These are phyloP conservation scores for Verticillium longisporum DNA, from an alignment of 2,329 filamentous ascomycete genomes.

Conservation along the genomic window DNA sequence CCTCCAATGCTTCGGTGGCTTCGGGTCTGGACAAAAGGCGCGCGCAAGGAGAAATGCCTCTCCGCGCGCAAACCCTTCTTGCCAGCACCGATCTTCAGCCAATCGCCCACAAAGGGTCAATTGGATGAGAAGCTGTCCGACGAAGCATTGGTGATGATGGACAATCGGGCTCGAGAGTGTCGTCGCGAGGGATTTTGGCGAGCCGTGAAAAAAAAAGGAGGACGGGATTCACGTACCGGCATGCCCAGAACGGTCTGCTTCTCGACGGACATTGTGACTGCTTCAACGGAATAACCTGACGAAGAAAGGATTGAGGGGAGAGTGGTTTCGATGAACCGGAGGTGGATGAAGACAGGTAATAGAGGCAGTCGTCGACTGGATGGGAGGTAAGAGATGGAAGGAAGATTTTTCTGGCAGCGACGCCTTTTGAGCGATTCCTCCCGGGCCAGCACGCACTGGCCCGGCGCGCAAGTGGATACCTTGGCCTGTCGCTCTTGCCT, in stretches of 20 bases:
- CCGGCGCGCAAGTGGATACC: constrained; percentile 5
- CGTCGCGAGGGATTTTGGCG: constrained; percentile 19
- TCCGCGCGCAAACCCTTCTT: not conserved
- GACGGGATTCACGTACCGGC: constrained; percentile 45
- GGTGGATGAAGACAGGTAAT: constrained; percentile 36
- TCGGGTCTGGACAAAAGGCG: not conserved
- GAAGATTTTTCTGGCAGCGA: constrained; percentile 44
- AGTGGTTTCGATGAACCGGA: constrained; percentile 16
- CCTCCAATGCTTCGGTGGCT: not conserved
- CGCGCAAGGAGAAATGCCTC: not conserved
- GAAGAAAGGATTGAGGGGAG: constrained; percentile 56
- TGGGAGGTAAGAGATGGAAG: constrained; percentile 37
- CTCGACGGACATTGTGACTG: constrained; percentile 48
- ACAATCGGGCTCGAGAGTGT: constrained; percentile 8
- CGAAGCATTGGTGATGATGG: constrained; percentile 11
- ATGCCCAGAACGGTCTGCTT: constrained; percentile 59
- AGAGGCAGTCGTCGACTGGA: constrained; percentile 36
- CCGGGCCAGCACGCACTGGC: constrained; percentile 28
- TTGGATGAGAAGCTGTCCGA: not conserved
- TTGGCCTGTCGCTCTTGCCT: constrained; percentile 1
- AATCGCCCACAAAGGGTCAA: not conserved
- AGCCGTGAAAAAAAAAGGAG: constrained; percentile 8
- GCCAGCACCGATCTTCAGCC: not conserved
- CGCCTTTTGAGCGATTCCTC: constrained; percentile 50
- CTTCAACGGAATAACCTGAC: constrained; percentile 34